Evolutionary conservation across 495 filamentous ascomycete genomes (phyloP), one percentile per base, ranked within the genome.

Genomic region (Aspergillus nanangensis): DNA sequence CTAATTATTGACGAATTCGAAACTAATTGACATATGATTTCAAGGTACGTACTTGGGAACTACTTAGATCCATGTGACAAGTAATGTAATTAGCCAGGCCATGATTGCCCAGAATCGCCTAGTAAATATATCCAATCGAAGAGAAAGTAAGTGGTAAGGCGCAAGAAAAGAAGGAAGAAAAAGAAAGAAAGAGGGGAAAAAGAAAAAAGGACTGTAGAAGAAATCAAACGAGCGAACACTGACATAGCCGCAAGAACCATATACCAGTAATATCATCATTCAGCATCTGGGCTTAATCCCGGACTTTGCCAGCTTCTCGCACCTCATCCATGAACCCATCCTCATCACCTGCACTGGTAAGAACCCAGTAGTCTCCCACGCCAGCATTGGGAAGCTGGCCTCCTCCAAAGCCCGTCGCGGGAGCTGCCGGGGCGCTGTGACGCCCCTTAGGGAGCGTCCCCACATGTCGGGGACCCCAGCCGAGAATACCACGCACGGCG

Each of bases 311-410:
- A 10, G 84, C 86, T 14, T 71, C 75, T 48, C 84, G 70, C n/a
- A 92, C 78, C 37, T 67, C 69, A 20, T 62, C 57, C 71, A 92
- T 86, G 62, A 90, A 90, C 1, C 74, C 74, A 44, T 92, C 85
- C 45, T 84, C 82, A 33, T 69, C 67, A 1, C 82, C 76, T 39
- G 69, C 63, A 43, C 63, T 54, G 25, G 57, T 61, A 37, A 74
- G 51, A 38, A 72, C 47, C 69, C 69, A 74, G 49, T 74, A 72
- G 47, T 73, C 53, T 46, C 67, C 67, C 27, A 65, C 59, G 15
- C 63, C 66, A 17, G 63, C 54, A 47, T 65, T 63, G 18, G 58
- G 32, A 22, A 73, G 44, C 23, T 69, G 62, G 14, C 69, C 66
- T 38, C 67, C 66, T n/a, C 64, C 67, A 39, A 68, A 72, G 1